These are phyloP conservation scores for Beta lomatogona DNA, from an alignment of 179 eudicot genomes.

Conservation along the genomic window DNA sequence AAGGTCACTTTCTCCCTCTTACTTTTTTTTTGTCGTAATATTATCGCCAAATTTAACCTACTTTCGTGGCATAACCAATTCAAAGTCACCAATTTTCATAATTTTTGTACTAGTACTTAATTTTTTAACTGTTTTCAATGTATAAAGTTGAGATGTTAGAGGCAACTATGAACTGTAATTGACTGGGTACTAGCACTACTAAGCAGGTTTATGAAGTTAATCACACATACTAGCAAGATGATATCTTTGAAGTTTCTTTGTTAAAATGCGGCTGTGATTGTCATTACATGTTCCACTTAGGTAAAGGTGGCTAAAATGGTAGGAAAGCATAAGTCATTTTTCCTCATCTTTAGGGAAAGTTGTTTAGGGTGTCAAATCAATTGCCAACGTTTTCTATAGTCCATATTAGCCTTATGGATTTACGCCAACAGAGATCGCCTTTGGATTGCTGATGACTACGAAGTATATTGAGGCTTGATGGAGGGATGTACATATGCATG, in stretches of 20 bases:
- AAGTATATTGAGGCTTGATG: neutral
- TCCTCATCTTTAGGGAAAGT: neutral
- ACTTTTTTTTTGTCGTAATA: neutral
- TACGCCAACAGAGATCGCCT: neutral
- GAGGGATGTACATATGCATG: neutral
- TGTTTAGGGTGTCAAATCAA: neutral
- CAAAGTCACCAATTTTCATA: neutral
- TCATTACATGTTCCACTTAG: too few relatives aligned
- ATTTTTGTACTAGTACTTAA: too few relatives aligned
- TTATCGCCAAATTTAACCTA: neutral
- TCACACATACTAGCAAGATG: neutral
- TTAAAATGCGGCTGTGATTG: neutral
- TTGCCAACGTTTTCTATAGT: neutral
- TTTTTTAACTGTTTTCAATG: neutral
- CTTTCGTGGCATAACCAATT: neutral
- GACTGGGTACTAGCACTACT: neutral
- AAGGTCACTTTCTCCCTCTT: slow-evolving; percentile 46
- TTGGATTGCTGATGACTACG: neutral
- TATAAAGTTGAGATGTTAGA: neutral
- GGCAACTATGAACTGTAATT: neutral
- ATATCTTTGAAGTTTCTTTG: neutral
- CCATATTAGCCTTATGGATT: neutral
- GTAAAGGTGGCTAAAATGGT: too few relatives aligned
- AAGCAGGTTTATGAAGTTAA: neutral
- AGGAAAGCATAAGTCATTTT: neutral